Base-by-base conservation (phyloP, 495 filamentous ascomycete species). In the Penicillium desertorum region DNA sequence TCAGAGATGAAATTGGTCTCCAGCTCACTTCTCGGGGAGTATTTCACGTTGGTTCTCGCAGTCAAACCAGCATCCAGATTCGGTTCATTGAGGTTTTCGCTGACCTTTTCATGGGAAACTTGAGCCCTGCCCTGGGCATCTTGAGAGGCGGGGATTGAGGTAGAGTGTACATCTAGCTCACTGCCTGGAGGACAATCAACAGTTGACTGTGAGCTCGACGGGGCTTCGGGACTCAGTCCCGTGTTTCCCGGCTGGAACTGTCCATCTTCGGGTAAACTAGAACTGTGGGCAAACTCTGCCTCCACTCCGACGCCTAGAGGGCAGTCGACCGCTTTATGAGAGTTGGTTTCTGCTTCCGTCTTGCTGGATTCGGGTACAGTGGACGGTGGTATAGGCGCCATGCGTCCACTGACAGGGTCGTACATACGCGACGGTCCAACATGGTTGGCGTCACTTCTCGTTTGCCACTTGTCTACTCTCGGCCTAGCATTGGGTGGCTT, bases 341-440 rank as follows among this genome's bases (percentile, higher is more conserved):
- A 19, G 19, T 42, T 36, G 25, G 9, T 39, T 51, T 16, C 36
- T 23, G 30, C 7, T n/a, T 27, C 29, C 17, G 4, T 12, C 2
- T 57, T 12, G 6, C 20, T 11, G 12, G 45, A 10, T 53, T 62
- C 39, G 1, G 46, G 42, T 11, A 43, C 42, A 20, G 45, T 45
- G 2, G 25, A 16, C 6, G 62, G 48, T 45, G 62, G 49, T 45
- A 44, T 60, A 1, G 62, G 69, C 11, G 63, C 58, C 76, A 78
- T 78, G 22, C 74, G 69, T 5, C 71, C 70, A 61, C 67, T 74
- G 36, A 78, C 71, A 8, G 76, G 76, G 36, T 78, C 76, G 36
- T 72, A 30, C 29, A 30, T 30, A 10, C 11, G 76, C 34, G 69
- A 53, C 34, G 62, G 62, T 30, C 41, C 45, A 25, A 51, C 42